These are phyloP conservation scores for Ballota nigra DNA, from an alignment of 257 asterid genomes.

Conservation along the genomic window DNA sequence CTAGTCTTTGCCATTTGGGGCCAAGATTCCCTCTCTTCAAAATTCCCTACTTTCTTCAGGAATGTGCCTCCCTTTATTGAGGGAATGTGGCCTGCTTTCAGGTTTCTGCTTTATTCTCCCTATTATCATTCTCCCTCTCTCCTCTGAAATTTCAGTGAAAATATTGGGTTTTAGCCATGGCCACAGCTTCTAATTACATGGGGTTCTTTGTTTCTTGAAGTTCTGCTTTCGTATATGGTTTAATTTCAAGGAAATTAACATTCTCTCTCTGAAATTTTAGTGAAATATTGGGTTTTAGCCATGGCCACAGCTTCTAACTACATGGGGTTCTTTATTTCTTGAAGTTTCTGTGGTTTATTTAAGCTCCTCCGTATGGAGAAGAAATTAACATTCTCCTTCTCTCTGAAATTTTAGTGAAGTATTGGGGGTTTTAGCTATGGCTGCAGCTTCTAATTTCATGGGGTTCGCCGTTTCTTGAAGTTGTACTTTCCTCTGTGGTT, in stretches of 20 bases:
- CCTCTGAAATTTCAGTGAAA: background rate
- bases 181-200: constrained; percentile 19
- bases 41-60: constrained; percentile 15
- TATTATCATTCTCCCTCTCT: background rate
- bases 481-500: background rate
- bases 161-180: constrained; percentile 18
- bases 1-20: constrained; percentile 33
- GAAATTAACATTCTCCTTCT: background rate
- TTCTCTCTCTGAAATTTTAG: too few species aligned
- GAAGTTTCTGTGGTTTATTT: background rate
- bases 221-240: too few species aligned
- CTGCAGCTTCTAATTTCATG: constrained; percentile 19
- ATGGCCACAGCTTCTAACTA: constrained; percentile 24
- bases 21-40: constrained; percentile 33
- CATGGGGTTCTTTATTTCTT: constrained; percentile 25
- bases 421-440: constrained; percentile 20
- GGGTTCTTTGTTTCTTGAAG: constrained; percentile 25
- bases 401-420: background rate
- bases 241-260: too few species aligned
- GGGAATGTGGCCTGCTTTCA: constrained; percentile 31
- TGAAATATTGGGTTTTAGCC: background rate
- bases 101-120: constrained; percentile 29
- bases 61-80: constrained; percentile 16
- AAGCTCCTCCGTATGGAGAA: constrained; percentile 43
- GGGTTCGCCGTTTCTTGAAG: constrained; percentile 24